phyloP scores from a whole-genome alignment of 805 yeast species.

The Starmera caribaea region DNA sequence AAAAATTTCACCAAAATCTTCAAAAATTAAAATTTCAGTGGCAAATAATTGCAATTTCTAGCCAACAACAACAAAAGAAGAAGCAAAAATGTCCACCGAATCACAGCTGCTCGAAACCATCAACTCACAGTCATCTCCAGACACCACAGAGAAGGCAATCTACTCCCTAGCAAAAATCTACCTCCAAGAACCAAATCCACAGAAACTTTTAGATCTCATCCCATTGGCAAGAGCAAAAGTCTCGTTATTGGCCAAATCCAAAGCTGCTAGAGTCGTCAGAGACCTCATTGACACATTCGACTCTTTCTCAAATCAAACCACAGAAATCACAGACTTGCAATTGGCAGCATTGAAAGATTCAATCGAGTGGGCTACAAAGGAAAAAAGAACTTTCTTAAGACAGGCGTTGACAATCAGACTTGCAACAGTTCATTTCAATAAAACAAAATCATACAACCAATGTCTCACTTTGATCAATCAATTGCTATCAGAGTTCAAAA shows the following conservation, averaged over 20 bases:
- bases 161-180: conserved; percentile 70
- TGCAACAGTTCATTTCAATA: conserved; percentile 63
- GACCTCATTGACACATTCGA: conserved; percentile 74
- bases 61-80: not conserved
- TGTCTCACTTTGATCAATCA: conserved; percentile 64
- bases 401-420: conserved; percentile 82
- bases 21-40: not conserved
- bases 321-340: conserved; percentile 39
- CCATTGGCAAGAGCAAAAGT: conserved; percentile 61
- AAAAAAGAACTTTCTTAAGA: conserved; percentile 79
- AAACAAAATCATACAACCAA: conserved; percentile 49
- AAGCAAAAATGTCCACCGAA: not conserved
- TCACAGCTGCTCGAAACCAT: not conserved
- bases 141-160: conserved; percentile 23
- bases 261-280: conserved; percentile 85
- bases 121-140: not conserved
- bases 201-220: conserved; percentile 51
- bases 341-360: conserved; percentile 66
- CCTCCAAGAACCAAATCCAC: conserved; percentile 35
- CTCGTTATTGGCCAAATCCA: conserved; percentile 81
- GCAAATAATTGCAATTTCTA: not conserved
- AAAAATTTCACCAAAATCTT: not conserved
- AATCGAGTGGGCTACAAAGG: conserved; percentile 78
- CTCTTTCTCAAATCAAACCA: conserved; percentile 42
- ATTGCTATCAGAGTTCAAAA: conserved; percentile 77